Evolutionary conservation across 2,329 filamentous ascomycete species (phyloP), one percentile per base, ranked within the genome.

Genomic region (Neocatenulostroma microsporum): DNA sequence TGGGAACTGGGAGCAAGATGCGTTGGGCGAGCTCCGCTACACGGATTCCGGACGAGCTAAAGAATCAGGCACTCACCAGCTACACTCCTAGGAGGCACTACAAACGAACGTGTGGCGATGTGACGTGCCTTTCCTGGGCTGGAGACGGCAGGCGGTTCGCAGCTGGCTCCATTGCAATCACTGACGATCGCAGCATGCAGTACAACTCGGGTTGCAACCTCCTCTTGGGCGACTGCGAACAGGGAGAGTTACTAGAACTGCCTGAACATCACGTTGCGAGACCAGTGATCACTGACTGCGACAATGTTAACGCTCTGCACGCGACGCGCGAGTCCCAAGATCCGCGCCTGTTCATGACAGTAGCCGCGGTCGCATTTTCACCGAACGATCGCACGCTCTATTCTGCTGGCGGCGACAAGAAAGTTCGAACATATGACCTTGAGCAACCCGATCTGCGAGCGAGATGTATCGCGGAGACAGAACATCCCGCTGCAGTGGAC

Each of bases 131-230:
- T 3, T 67, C 72, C 11, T 80, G 76, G 76, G 67, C 70, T 2
- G 62, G 67, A 2, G 62, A 74, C 51, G 70, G 73, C 2, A 63
- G 63, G 2, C 58, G 48, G 3, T 80, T 79, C 47, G 73, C 70
- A 19, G 73, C 69, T 8, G 76, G 74, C 2, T 70, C 74, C 4
- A 69, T 73, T 5, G 69, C 74, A 20, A 67, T 74, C 4, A 67
- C 67, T 3, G 74, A 78, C 45, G 53, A 62, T 3, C 58, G 67
- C 30, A 73, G 68, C n/a, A 73, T 75, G 67, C 68, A 74, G 26
- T 80, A 80, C 49, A 80, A 80, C 40, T 60, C 70, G 25, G 61
- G 64, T 0, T 71, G 74, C 40, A 79, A 79, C 45, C 57, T 79
- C 1, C 49, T 79, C 1, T 52, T 74, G 23, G 76, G 76, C 1